phyloP scores from a whole-genome alignment of 2,329 filamentous ascomycete species.

The Alternaria triticina region DNA sequence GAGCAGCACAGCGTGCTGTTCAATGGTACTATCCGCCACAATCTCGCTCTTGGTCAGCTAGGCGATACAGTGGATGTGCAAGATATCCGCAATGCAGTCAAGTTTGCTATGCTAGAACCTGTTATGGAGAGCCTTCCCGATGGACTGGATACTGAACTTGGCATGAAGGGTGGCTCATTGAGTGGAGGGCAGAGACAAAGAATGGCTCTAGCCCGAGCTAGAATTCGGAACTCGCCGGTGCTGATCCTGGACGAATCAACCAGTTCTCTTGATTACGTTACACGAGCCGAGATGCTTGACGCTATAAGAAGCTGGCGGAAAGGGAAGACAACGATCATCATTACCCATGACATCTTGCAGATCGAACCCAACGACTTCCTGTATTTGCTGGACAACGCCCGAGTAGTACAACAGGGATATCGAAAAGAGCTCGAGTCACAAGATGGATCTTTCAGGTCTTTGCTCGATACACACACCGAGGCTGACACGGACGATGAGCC shows the following conservation, averaged over 20 bases:
- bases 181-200: constrained; percentile 88
- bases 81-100: constrained; percentile 67
- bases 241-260: constrained; percentile 89
- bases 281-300: constrained; percentile 71
- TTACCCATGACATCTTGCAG: constrained; percentile 86
- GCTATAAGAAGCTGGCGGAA: constrained; percentile 77
- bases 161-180: constrained; percentile 70
- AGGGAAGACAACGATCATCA: constrained; percentile 87
- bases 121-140: constrained; percentile 71
- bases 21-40: constrained; percentile 77
- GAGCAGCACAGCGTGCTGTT: constrained; percentile 86
- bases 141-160: constrained; percentile 75
- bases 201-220: constrained; percentile 79
- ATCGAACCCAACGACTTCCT: constrained; percentile 76
- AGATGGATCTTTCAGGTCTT: constrained; percentile 53
- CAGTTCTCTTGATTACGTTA: constrained; percentile 81
- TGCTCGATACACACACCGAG: constrained; percentile 21
- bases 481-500: constrained; percentile 1
- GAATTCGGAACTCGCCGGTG: constrained; percentile 76
- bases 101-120: constrained; percentile 71
- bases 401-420: constrained; percentile 72
- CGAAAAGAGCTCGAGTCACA: constrained; percentile 61
- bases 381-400: constrained; percentile 76
- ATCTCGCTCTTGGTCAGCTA: constrained; percentile 75
- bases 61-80: constrained; percentile 57